A percentile compares a stretch with the other conserved stretches of the same genome.
phyloP scores from a whole-genome alignment of 306 rosid genomes.

The Vigna hirtella region DNA sequence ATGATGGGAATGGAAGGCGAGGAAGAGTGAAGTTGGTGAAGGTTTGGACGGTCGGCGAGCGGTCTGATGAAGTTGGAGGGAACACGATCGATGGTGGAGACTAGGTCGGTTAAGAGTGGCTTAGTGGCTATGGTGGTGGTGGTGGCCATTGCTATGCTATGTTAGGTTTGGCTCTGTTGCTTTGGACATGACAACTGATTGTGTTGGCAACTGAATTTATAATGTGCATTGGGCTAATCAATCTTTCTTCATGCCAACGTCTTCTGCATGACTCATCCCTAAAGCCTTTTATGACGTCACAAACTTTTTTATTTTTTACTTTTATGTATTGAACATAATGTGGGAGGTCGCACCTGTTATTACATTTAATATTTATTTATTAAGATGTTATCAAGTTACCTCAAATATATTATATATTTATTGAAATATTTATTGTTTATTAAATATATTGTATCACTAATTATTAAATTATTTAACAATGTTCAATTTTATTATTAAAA shows the following conservation, averaged over 20 bases:
- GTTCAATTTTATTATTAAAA: too few relatives aligned
- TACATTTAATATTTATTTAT: too few relatives aligned
- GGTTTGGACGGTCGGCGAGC: slow-evolving; percentile 43
- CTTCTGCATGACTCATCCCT: neutral
- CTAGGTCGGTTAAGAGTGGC: slow-evolving; percentile 47
- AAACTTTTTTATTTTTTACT: neutral
- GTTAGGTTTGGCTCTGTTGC: neutral
- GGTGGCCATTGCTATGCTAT: slow-evolving; percentile 6
- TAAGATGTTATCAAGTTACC: too few relatives aligned
- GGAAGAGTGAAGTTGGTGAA: neutral
- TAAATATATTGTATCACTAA: too few relatives aligned
- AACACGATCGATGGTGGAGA: neutral
- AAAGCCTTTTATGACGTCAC: neutral
- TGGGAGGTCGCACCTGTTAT: too few relatives aligned
- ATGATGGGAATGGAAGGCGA: neutral
- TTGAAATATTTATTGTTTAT: too few relatives aligned
- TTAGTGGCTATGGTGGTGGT: neutral
- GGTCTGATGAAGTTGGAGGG: slow-evolving; percentile 53
- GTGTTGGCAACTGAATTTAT: neutral
- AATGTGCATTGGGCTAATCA: neutral
- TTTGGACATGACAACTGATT: neutral
- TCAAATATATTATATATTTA: too few relatives aligned
- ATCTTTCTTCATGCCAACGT: neutral
- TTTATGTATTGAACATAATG: too few relatives aligned
- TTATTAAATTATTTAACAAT: too few relatives aligned